Conservation (phyloP, 2,329 filamentous ascomycete genomes). For the Trichoderma aggressivum region DNA sequence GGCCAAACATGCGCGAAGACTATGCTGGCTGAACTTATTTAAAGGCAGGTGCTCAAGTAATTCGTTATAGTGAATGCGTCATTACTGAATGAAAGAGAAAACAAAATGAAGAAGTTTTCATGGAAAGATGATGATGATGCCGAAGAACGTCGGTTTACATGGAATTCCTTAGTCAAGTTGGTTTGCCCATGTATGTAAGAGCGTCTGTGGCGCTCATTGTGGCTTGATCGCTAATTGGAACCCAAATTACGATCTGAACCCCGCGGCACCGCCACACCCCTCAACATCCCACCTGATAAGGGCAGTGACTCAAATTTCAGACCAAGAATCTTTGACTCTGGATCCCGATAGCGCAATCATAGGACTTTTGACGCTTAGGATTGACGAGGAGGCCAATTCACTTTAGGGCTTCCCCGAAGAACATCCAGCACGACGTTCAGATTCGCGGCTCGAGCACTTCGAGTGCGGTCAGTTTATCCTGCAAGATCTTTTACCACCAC, state of each 20-base stretch:
- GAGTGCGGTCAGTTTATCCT: slow-evolving; percentile 54
- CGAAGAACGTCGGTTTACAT: background rate
- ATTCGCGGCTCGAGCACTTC: slow-evolving; percentile 53
- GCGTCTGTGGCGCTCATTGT: slow-evolving; percentile 1
- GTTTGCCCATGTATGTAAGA: background rate
- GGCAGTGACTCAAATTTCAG: slow-evolving; percentile 23
- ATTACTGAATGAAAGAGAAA: background rate
- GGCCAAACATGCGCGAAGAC: background rate
- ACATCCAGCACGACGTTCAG: slow-evolving; percentile 45
- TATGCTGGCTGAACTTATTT: background rate
- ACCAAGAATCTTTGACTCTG: slow-evolving; percentile 8
- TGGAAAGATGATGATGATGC: background rate
- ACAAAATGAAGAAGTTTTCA: background rate
- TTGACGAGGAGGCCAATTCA: slow-evolving; percentile 32
- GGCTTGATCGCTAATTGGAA: background rate
- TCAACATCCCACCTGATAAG: slow-evolving; percentile 21
- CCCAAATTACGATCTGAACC: background rate
- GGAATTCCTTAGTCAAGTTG: background rate
- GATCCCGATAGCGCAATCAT: slow-evolving; percentile 1
- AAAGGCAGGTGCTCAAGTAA: background rate
- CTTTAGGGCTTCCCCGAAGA: slow-evolving; percentile 36
- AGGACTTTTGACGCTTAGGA: slow-evolving; percentile 5
- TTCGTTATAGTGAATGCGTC: background rate
- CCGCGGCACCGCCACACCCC: slow-evolving; percentile 24
- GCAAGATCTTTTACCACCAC: slow-evolving; percentile 41